Evolutionary conservation across 495 filamentous ascomycete species (phyloP).

Genomic region (Terfezia boudieri): DNA sequence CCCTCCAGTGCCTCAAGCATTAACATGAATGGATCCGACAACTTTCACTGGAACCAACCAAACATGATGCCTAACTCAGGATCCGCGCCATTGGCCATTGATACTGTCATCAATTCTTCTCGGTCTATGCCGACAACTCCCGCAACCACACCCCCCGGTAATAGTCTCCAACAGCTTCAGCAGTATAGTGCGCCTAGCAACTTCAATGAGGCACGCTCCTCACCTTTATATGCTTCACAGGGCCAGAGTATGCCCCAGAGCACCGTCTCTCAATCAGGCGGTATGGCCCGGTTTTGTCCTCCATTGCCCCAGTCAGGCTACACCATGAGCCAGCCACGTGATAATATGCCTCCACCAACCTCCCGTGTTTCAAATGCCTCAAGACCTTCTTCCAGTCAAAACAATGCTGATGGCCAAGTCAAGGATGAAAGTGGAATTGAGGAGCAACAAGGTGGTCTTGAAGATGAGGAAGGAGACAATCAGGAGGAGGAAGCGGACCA

Average conservation of each 20-base stretch:
- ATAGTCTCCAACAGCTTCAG: slow-evolving; percentile 51
- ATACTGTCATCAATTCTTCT: slow-evolving; percentile 55
- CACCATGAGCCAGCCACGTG: slow-evolving; percentile 29
- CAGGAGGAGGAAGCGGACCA: slow-evolving; percentile 32
- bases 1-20: slow-evolving; percentile 55
- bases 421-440: slow-evolving; percentile 22
- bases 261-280: slow-evolving; percentile 31
- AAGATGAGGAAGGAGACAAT: slow-evolving; percentile 31
- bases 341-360: slow-evolving; percentile 70
- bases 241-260: slow-evolving; percentile 23
- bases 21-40: slow-evolving; percentile 43
- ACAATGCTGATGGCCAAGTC: slow-evolving; percentile 13
- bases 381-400: slow-evolving; percentile 17
- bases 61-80: slow-evolving; percentile 25
- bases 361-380: slow-evolving; percentile 11
- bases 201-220: neutral
- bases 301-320: slow-evolving; percentile 38
- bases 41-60: slow-evolving; percentile 48
- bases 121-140: slow-evolving; percentile 88
- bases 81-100: slow-evolving; percentile 59
- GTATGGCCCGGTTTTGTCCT: slow-evolving; percentile 47
- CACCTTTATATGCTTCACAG: slow-evolving; percentile 8
- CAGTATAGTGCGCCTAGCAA: slow-evolving; percentile 13
- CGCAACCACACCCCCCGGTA: slow-evolving; percentile 76
- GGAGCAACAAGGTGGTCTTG: slow-evolving; percentile 36